Evolutionary conservation across 345 rosid species (phyloP).

Genomic region (Acer campestre): DNA sequence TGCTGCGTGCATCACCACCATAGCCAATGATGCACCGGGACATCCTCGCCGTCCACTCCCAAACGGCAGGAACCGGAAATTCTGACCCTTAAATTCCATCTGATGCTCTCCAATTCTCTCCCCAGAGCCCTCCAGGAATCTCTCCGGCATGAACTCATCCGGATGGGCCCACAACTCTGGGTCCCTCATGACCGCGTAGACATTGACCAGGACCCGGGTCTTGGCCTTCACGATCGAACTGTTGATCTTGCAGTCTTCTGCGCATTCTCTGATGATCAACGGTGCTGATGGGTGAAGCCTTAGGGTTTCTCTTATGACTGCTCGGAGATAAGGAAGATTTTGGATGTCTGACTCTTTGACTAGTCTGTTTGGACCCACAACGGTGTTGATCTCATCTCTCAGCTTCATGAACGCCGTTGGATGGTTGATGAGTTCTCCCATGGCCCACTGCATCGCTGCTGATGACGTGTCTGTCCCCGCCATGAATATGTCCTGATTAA

Average conservation of each 20-base stretch:
- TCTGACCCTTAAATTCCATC: slow-evolving; percentile 62
- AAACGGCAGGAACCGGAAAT: slow-evolving; percentile 56
- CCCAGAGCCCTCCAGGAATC: slow-evolving; percentile 30
- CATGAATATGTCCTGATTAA: slow-evolving; percentile 39
- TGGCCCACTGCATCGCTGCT: slow-evolving; percentile 56
- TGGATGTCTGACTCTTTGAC: slow-evolving; percentile 45
- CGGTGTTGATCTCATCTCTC: slow-evolving; percentile 40
- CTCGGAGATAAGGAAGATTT: slow-evolving; percentile 50
- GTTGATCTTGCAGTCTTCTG: slow-evolving; percentile 41
- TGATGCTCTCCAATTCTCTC: slow-evolving; percentile 50
- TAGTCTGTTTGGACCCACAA: slow-evolving; percentile 32
- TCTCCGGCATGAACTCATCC: slow-evolving; percentile 39
- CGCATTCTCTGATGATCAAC: slow-evolving; percentile 52
- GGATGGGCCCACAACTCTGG: slow-evolving; percentile 42
- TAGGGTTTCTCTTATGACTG: slow-evolving; percentile 43
- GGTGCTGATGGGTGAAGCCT: slow-evolving; percentile 60
- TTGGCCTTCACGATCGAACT: slow-evolving; percentile 39
- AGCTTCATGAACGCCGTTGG: slow-evolving; percentile 36
- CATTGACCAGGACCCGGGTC: slow-evolving; percentile 45
- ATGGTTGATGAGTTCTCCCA: slow-evolving; percentile 50
- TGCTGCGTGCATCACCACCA: slow-evolving; percentile 50
- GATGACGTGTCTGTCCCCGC: slow-evolving; percentile 54
- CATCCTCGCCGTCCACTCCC: slow-evolving; percentile 70
- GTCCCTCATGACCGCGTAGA: slow-evolving; percentile 52
- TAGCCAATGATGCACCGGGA: slow-evolving; percentile 56